Base-by-base conservation (phyloP, 352 stramenopile species). In the Pythium myriotylum region DNA sequence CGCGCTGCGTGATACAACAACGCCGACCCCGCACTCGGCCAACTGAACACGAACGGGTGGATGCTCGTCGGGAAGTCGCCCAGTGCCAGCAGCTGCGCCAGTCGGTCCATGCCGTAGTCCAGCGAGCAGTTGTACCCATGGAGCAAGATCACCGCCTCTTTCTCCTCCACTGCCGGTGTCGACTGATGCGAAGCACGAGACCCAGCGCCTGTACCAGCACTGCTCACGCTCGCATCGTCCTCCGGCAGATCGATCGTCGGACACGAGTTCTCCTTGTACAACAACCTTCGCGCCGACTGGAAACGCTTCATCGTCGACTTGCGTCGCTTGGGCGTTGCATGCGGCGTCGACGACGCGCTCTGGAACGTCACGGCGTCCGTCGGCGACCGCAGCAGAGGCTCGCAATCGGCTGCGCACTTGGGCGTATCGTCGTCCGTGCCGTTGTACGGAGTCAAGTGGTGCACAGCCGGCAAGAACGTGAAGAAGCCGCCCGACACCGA, bases 401-500 rank as follows among this genome's bases (percentile, higher is more conserved):
- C 50, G 26, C 77, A 84, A 10, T 85, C 79, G 0, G 65, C 40
- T 1, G 77, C 81, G 26, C 49, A 77, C 16, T 76, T 54, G 12
- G 74, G 76, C 9, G 77, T 35, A 8, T 66, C 69, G 16, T 73
- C 24, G 0, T 26, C 23, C 17, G 67, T 53, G 8, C 52, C 27
- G 35, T 60, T 47, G 24, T 37, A 20, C 16, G 59, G 59, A 16
- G 78, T 91, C 52, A 89, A 56, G 39, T 91, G 79, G 0, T 53
- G 70, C 29, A 89, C 81, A 1, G 65, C 65, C 19, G 81, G 81
- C 33, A 91, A 66, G 26, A 88, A 91, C 24, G 59, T 79, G 62
- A 91, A 91, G 50, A 91, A 91, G 1, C 81, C 79, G 2, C 81
- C 81, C 2, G 81, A 88, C 1, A 91, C 79, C 10, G 81, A 91